Evolutionary conservation across 305 asterid species (phyloP).

Genomic region (Solanum hybrid): DNA sequence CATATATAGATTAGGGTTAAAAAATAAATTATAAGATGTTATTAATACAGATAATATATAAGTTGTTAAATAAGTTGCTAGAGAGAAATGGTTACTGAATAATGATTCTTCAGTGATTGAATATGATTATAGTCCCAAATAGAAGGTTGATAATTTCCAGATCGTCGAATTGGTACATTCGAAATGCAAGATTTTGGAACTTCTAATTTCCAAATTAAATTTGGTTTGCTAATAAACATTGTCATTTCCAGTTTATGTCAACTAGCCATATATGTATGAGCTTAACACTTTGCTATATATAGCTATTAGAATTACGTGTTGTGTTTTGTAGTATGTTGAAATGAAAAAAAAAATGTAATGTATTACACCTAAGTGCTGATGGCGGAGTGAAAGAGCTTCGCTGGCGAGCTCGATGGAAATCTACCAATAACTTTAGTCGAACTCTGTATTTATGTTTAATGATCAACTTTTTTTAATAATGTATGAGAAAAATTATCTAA

Average conservation of each 20-base stretch:
- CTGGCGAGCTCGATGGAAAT: too few relatives aligned
- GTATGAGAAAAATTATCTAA: too few relatives aligned
- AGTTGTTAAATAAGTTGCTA: not conserved
- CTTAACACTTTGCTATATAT: not conserved
- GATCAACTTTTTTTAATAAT: too few relatives aligned
- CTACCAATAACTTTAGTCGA: too few relatives aligned
- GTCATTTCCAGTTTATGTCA: not conserved
- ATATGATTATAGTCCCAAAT: slow-evolving; percentile 9
- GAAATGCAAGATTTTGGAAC: not conserved
- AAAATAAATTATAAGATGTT: not conserved
- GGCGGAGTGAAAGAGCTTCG: not conserved
- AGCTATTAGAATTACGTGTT: not conserved
- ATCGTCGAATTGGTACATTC: not conserved
- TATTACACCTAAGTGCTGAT: not conserved
- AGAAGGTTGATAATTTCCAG: slow-evolving; percentile 17
- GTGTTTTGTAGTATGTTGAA: not conserved
- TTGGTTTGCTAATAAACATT: not conserved
- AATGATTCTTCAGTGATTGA: slow-evolving; percentile 1
- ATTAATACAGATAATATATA: not conserved
- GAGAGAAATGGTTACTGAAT: not conserved
- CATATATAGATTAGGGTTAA: not conserved
- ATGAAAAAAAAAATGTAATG: not conserved
- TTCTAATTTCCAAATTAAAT: not conserved
- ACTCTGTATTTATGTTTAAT: too few relatives aligned
- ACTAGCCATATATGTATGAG: not conserved